These are phyloP conservation scores for Nigrospora sphaerica DNA, from an alignment of 2,329 filamentous ascomycete species.

Conservation along the genomic window DNA sequence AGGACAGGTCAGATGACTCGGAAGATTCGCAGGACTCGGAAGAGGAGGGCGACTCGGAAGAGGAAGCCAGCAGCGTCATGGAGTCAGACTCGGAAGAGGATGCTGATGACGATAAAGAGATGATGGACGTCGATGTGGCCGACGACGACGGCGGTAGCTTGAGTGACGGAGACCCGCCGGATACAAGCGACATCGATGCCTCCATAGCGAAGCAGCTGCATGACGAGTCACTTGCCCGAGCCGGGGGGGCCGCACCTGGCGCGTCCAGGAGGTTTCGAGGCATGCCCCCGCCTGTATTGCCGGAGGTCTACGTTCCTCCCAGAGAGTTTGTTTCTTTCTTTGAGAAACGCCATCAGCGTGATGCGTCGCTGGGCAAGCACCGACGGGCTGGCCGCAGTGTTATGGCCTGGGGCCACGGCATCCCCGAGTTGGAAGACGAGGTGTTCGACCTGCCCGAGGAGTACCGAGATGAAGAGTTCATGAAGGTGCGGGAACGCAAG, in stretches of 20 bases:
- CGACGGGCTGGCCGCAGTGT: slow-evolving; percentile 63
- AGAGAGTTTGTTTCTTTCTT: slow-evolving; percentile 85
- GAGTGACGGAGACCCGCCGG: slow-evolving; percentile 46
- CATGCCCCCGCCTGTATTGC: slow-evolving; percentile 17
- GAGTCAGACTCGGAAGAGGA: slow-evolving; percentile 14
- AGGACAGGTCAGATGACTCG: slow-evolving; percentile 7
- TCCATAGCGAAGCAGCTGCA: slow-evolving; percentile 68
- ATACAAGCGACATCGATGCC: slow-evolving; percentile 64
- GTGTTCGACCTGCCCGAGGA: slow-evolving; percentile 74
- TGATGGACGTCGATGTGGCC: slow-evolving; percentile 12
- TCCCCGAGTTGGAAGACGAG: slow-evolving; percentile 63
- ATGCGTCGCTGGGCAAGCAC: slow-evolving; percentile 64
- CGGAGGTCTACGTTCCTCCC: slow-evolving; percentile 29
- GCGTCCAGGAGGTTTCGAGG: slow-evolving; percentile 12
- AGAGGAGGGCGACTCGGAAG: slow-evolving; percentile 15
- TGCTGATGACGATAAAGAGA: slow-evolving; percentile 26
- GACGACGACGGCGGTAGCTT: slow-evolving; percentile 21
- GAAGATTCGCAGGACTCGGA: not conserved
- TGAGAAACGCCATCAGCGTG: slow-evolving; percentile 69
- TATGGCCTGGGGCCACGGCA: slow-evolving; percentile 72
- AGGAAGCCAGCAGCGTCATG: slow-evolving; percentile 3
- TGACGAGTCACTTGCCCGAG: slow-evolving; percentile 49
- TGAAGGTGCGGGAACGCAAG: slow-evolving; percentile 54
- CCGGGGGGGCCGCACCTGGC: slow-evolving; percentile 9
- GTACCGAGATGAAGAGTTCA: slow-evolving; percentile 46